Conservation (phyloP, 2,329 filamentous ascomycete genomes). For the Cylindrodendrum hubeiense region DNA sequence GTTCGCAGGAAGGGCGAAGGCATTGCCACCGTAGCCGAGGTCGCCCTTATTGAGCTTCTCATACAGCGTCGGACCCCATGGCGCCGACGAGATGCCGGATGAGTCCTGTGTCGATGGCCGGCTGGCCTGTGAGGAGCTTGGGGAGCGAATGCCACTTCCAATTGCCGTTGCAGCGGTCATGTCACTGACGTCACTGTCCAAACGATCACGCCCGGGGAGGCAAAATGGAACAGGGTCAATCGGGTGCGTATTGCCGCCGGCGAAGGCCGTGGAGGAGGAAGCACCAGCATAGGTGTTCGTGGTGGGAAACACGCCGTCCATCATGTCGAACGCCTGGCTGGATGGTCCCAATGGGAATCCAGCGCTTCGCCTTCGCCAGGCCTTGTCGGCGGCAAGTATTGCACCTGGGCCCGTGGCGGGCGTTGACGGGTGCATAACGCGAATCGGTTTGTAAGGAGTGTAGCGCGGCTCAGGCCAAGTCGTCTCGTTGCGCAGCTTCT, state of each 20-base stretch:
- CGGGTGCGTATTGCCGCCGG: slow-evolving; percentile 49
- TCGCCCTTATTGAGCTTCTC: slow-evolving; percentile 78
- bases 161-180: slow-evolving; percentile 42
- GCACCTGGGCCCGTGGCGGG: slow-evolving; percentile 57
- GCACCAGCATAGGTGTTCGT: slow-evolving; percentile 2
- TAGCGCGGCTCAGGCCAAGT: slow-evolving; percentile 90
- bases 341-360: slow-evolving; percentile 58
- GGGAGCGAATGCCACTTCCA: slow-evolving; percentile 39
- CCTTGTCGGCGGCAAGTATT: slow-evolving; percentile 69
- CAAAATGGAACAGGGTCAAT: slow-evolving; percentile 67
- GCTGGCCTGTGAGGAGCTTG: slow-evolving; percentile 45
- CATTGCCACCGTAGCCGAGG: slow-evolving; percentile 70
- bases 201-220: slow-evolving; percentile 50
- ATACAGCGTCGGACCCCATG: slow-evolving; percentile 59
- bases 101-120: slow-evolving; percentile 54
- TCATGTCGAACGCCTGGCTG: slow-evolving; percentile 50
- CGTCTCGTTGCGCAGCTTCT: slow-evolving; percentile 90
- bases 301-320: slow-evolving; percentile 45
- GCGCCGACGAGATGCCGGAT: slow-evolving; percentile 37
- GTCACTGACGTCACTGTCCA: slow-evolving; percentile 49
- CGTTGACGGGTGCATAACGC: slow-evolving; percentile 61
- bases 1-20: slow-evolving; percentile 54
- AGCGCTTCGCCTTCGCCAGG: slow-evolving; percentile 68
- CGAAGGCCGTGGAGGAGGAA: slow-evolving; percentile 36
- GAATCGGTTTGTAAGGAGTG: slow-evolving; percentile 81